phyloP scores from a whole-genome alignment of 176 grass and related monocot species.

The Carex pumila region DNA sequence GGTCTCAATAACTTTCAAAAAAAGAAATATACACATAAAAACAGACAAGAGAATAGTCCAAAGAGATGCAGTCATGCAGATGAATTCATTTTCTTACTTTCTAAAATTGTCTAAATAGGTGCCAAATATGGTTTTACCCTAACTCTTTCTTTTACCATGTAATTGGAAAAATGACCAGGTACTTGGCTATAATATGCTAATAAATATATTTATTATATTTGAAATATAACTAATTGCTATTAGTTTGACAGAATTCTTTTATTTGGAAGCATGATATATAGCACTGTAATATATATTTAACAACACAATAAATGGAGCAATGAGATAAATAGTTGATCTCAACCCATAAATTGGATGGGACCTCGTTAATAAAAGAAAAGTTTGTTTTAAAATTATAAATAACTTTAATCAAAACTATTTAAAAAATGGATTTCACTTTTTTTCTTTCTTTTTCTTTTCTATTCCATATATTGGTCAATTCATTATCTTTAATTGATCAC shows the following conservation, averaged over 20 bases:
- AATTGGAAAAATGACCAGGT: neutral
- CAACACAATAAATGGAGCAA: neutral
- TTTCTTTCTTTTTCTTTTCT: neutral
- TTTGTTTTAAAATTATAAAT: neutral
- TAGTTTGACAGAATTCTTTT: neutral
- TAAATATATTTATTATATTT: neutral
- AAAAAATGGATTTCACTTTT: neutral
- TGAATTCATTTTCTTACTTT: neutral
- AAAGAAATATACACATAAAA: neutral
- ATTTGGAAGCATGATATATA: neutral
- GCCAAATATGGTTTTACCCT: neutral
- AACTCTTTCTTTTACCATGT: neutral
- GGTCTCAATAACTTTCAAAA: neutral
- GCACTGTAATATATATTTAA: neutral
- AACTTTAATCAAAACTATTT: neutral
- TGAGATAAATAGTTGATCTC: neutral
- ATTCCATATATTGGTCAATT: neutral
- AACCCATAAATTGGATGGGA: neutral
- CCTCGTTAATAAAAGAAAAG: neutral
- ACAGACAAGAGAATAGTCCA: slow-evolving; percentile 19
- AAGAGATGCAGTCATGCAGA: slow-evolving; percentile 6
- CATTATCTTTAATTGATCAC: neutral
- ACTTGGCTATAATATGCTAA: neutral
- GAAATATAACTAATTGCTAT: neutral
- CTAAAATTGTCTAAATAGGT: slow-evolving; percentile 1